Evolutionary conservation across 371 early-diverging fungal species (phyloP).

Genomic region (Cokeromyces recurvatus): DNA sequence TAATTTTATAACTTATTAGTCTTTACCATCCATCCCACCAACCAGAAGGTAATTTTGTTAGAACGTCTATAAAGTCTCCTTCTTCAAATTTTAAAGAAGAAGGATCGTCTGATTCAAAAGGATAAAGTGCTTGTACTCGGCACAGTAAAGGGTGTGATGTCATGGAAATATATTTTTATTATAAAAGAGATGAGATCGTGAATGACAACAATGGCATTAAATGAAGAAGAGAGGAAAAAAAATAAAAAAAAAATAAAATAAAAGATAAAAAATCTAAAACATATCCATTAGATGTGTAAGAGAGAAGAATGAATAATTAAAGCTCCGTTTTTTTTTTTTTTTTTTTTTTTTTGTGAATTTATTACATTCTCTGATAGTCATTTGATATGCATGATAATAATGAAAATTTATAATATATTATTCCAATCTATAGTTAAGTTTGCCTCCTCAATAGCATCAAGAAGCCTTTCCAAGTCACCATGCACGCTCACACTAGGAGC

Average conservation of each 20-base stretch:
- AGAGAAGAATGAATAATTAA: not conserved
- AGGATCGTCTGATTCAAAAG: slow-evolving; percentile 72
- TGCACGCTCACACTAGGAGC: slow-evolving; percentile 54
- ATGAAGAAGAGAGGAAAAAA: slow-evolving; percentile 2
- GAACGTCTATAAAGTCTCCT: slow-evolving; percentile 82
- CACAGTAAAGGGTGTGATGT: slow-evolving; percentile 20
- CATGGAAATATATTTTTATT: too few relatives aligned
- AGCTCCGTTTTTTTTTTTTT: not conserved
- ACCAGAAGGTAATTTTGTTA: slow-evolving; percentile 76
- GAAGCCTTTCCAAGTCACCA: slow-evolving; percentile 48
- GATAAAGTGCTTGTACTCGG: slow-evolving; percentile 67
- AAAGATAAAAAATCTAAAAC: not conserved
- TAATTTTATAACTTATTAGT: too few relatives aligned
- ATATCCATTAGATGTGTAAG: not conserved
- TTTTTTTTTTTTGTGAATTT: not conserved
- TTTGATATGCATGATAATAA: too few relatives aligned
- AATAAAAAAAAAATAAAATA: slow-evolving; percentile 1
- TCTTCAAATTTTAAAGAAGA: slow-evolving; percentile 61
- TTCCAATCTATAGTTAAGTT: slow-evolving; percentile 27
- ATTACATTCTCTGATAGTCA: too few relatives aligned
- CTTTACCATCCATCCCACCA: slow-evolving; percentile 87
- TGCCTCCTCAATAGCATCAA: slow-evolving; percentile 52
- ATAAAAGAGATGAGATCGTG: not conserved
- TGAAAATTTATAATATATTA: not conserved
- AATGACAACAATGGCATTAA: not conserved